A percentile compares a stretch with the other conserved stretches of the same genome.
phyloP scores from a whole-genome alignment of 441 rosid genomes.

The Jatropha podagrica region DNA sequence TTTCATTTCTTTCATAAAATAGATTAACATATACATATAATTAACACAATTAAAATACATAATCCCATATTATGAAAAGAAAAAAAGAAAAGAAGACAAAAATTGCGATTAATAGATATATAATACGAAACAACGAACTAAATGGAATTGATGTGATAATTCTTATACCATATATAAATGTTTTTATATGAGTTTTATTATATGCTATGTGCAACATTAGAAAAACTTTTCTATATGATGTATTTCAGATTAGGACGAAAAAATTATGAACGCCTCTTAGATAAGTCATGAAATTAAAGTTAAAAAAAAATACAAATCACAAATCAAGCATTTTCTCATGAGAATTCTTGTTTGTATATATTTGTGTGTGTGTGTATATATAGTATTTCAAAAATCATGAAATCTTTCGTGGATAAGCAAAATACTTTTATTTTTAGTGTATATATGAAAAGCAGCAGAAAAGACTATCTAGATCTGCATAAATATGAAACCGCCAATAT shows the following conservation, averaged over 20 bases:
- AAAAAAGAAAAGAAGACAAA: too few relatives aligned
- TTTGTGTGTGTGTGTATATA: background rate
- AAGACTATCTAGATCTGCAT: conserved; percentile 14
- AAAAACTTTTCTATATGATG: conserved; percentile 6
- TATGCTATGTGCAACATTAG: background rate
- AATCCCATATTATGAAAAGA: too few relatives aligned
- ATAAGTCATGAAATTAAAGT: background rate
- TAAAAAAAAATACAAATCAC: background rate
- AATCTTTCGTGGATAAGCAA: background rate
- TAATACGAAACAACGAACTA: background rate
- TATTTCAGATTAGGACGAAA: background rate
- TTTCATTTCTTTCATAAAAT: background rate
- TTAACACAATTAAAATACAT: background rate
- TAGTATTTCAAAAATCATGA: background rate
- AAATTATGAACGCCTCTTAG: background rate
- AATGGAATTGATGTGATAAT: background rate
- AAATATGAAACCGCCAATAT: background rate
- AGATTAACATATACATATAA: background rate
- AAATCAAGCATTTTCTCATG: background rate
- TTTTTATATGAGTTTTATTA: background rate
- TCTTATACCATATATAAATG: background rate
- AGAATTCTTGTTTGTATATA: background rate
- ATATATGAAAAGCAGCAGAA: background rate
- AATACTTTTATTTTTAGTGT: background rate
- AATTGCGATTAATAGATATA: too few relatives aligned